phyloP scores from a whole-genome alignment of 345 rosid genomes.

The Noccaea bulbosa region DNA sequence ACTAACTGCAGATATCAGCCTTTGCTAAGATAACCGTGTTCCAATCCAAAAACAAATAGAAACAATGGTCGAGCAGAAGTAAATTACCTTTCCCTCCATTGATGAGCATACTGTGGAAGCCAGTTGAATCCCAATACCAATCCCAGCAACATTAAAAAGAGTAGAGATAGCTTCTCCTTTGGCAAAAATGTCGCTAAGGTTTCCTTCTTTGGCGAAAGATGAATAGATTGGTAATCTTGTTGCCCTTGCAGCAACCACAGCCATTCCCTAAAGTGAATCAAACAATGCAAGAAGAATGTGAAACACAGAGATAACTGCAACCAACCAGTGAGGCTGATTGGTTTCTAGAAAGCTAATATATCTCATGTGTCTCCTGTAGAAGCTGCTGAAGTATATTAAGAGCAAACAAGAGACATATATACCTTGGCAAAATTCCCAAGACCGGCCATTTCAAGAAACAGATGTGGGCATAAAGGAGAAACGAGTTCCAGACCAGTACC shows the following conservation, averaged over 20 bases:
- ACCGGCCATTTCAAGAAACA: constrained; percentile 95
- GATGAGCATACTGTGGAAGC: constrained; percentile 92
- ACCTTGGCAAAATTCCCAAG: constrained; percentile 97
- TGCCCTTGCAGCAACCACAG: constrained; percentile 96
- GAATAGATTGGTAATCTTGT: constrained; percentile 94
- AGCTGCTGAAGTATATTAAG: too few relatives aligned
- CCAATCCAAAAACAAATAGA: constrained; percentile 14
- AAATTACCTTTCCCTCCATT: constrained; percentile 83
- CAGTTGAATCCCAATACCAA: constrained; percentile 83
- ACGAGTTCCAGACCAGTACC: constrained; percentile 93
- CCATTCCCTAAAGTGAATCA: constrained; percentile 78
- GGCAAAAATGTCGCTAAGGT: constrained; percentile 93
- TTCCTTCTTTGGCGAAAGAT: constrained; percentile 97
- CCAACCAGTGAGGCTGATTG: constrained; percentile 15
- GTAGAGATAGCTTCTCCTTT: constrained; percentile 99
- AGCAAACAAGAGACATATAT: not conserved
- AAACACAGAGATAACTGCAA: constrained; percentile 18
- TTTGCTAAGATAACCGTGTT: constrained; percentile 7
- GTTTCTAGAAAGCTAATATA: constrained; percentile 2
- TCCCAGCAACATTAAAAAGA: constrained; percentile 80
- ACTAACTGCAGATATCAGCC: constrained; percentile 62
- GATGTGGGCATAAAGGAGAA: constrained; percentile 85
- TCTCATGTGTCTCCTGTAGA: not conserved
- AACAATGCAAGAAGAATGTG: constrained; percentile 19
- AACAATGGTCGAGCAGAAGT: not conserved